A percentile compares a stretch with the other conserved stretches of the same genome.
These are phyloP conservation scores for Leccinum huronense DNA, from an alignment of 1,284 basidiomycete species.

Conservation along the genomic window DNA sequence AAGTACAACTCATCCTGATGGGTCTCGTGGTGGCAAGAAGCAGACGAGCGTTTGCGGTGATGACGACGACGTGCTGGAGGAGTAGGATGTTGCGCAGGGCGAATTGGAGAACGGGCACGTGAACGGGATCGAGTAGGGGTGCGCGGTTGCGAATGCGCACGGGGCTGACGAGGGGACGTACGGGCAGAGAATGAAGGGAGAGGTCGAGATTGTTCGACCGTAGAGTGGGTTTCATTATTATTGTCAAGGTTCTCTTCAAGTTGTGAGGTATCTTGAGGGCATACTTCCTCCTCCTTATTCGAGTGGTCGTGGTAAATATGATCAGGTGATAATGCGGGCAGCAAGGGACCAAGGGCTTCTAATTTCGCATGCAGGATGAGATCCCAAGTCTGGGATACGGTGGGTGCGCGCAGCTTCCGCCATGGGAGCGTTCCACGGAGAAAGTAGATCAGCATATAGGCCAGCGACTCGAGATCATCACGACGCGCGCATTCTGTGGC, in stretches of 20 bases:
- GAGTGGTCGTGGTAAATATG: conserved; percentile 13
- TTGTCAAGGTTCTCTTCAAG: conserved; percentile 16
- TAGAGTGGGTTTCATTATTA: conserved; percentile 14
- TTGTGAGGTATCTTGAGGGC: conserved; percentile 8
- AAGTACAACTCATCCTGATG: conserved; percentile 11
- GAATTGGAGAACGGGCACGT: conserved; percentile 11
- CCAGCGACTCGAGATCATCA: conserved; percentile 89
- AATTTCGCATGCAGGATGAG: conserved; percentile 70
- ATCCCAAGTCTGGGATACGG: conserved; percentile 80
- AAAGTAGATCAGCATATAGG: conserved; percentile 94
- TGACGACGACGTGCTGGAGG: conserved; percentile 19
- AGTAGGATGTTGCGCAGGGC: conserved; percentile 3
- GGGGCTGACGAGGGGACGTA: conserved; percentile 17
- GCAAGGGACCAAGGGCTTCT: conserved; percentile 37
- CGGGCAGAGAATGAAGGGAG: conserved; percentile 11
- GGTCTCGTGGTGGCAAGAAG: conserved; percentile 22
- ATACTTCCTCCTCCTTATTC: conserved; percentile 6
- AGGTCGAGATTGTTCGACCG: conserved; percentile 21
- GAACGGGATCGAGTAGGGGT: conserved; percentile 18
- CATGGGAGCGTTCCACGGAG: conserved; percentile 87
- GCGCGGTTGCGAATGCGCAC: conserved; percentile 24
- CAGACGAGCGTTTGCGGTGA: conserved; percentile 22
- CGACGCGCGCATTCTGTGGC: conserved; percentile 76
- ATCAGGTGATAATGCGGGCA: conserved; percentile 26
- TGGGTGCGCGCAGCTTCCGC: conserved; percentile 78